Evolutionary conservation across 257 asterid species (phyloP).

Genomic region (Oldenlandia corymbosa): DNA sequence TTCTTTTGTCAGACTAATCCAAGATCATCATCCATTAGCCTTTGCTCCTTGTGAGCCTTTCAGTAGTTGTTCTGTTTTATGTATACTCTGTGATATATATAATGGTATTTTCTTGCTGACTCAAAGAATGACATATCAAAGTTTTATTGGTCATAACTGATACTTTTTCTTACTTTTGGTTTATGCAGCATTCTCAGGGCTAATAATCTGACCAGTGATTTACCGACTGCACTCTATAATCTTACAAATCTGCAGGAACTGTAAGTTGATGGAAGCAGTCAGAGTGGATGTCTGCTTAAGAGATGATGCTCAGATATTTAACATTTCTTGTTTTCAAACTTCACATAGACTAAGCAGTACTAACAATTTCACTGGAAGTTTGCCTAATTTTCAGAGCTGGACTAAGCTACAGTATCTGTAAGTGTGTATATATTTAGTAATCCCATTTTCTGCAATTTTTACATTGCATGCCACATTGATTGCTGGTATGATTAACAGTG

Average conservation of each 20-base stretch:
- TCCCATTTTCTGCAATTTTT: not conserved
- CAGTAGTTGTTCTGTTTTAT: too few relatives aligned
- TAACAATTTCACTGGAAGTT: conserved; percentile 43
- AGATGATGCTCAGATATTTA: too few relatives aligned
- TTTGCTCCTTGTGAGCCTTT: too few relatives aligned
- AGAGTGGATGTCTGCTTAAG: too few relatives aligned
- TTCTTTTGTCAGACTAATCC: too few relatives aligned
- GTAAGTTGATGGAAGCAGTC: conserved; percentile 32
- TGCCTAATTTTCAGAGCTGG: conserved; percentile 43
- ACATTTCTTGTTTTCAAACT: not conserved
- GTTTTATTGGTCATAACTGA: not conserved
- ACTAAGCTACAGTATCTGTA: conserved; percentile 42
- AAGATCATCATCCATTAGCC: too few relatives aligned
- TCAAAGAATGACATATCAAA: not conserved
- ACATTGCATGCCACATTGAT: not conserved
- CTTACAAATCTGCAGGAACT: conserved; percentile 37
- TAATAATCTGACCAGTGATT: conserved; percentile 38
- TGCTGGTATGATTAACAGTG: conserved; percentile 32
- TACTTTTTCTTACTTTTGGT: conserved; percentile 4
- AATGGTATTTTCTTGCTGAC: not conserved
- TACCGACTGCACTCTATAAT: conserved; percentile 39
- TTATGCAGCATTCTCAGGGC: conserved; percentile 39
- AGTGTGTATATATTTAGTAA: conserved; percentile 30
- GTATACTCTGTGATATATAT: too few relatives aligned
- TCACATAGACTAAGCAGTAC: conserved; percentile 54